Conservation (phyloP, 768 basidiomycete species). For the Boletus pseudopeckii region DNA sequence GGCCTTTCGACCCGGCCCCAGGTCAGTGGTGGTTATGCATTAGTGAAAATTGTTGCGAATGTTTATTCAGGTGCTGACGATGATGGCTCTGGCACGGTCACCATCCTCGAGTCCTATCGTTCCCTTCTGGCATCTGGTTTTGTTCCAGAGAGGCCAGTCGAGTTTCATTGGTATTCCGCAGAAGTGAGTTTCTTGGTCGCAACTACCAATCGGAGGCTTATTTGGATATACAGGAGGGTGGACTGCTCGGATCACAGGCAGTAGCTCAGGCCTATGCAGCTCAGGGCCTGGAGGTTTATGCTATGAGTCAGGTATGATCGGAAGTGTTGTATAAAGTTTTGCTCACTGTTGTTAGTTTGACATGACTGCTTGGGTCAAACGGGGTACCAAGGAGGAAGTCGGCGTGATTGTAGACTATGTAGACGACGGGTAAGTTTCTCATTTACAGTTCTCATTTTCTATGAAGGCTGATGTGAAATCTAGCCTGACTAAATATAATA, state of each 20-base stretch:
- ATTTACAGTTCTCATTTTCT: constrained; percentile 21
- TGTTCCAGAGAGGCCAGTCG: constrained; percentile 39
- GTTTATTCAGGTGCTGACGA: constrained; percentile 37
- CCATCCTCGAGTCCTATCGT: constrained; percentile 44
- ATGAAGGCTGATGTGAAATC: constrained; percentile 7
- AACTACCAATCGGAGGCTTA: neutral
- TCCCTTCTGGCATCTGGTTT: constrained; percentile 41
- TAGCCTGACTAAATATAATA: constrained; percentile 81
- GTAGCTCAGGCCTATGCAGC: constrained; percentile 72
- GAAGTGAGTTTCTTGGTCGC: constrained; percentile 27
- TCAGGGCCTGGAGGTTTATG: constrained; percentile 19
- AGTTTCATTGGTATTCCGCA: constrained; percentile 50
- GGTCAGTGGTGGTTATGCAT: constrained; percentile 38
- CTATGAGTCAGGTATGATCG: constrained; percentile 31
- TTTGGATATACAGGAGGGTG: constrained; percentile 52
- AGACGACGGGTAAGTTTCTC: constrained; percentile 49
- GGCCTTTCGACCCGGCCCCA: constrained; percentile 75
- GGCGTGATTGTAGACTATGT: constrained; percentile 85
- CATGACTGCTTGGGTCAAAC: constrained; percentile 94
- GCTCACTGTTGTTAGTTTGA: constrained; percentile 61
- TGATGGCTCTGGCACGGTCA: constrained; percentile 44
- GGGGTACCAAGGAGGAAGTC: constrained; percentile 71
- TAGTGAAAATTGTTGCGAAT: neutral
- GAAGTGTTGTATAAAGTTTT: neutral
- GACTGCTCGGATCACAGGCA: constrained; percentile 86